phyloP scores from a whole-genome alignment of 2,329 filamentous ascomycete genomes.

The Coniochaeta sp. region DNA sequence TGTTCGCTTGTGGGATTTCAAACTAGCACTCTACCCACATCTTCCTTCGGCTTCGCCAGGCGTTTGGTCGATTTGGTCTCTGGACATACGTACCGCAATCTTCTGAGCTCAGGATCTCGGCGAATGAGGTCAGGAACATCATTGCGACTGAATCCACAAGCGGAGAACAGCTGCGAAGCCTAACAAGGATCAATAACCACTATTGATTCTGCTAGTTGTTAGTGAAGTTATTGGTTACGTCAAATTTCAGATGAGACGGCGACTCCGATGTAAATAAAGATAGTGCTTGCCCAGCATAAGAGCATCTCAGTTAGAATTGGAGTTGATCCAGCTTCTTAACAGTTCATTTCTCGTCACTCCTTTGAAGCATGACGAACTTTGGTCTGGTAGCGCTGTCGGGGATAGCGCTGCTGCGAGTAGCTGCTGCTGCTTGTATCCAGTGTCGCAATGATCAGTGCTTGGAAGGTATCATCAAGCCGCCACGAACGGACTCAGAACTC shows the following conservation, averaged over 20 bases:
- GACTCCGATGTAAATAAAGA: background rate
- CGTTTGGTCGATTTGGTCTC: background rate
- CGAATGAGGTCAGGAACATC: background rate
- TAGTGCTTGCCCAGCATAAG: background rate
- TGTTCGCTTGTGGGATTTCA: background rate
- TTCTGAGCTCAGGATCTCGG: background rate
- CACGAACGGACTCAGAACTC: background rate
- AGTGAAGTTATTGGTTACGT: background rate
- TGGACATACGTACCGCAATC: background rate
- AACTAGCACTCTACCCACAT: background rate
- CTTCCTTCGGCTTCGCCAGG: background rate
- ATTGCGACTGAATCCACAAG: background rate
- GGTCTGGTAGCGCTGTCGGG: conserved; percentile 5
- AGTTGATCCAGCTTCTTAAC: background rate
- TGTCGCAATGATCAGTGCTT: conserved; percentile 7
- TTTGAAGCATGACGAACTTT: conserved; percentile 7
- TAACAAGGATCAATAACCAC: background rate
- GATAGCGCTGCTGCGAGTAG: conserved; percentile 2
- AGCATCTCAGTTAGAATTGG: background rate
- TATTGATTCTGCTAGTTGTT: background rate
- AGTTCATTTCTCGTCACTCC: conserved; percentile 4
- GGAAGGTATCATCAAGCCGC: conserved; percentile 1
- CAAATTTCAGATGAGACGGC: background rate
- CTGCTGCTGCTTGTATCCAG: conserved; percentile 4
- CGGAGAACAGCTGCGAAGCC: background rate